Conservation (phyloP, 805 yeast species). For the Cyberlindnera xishuangbannaensis region DNA sequence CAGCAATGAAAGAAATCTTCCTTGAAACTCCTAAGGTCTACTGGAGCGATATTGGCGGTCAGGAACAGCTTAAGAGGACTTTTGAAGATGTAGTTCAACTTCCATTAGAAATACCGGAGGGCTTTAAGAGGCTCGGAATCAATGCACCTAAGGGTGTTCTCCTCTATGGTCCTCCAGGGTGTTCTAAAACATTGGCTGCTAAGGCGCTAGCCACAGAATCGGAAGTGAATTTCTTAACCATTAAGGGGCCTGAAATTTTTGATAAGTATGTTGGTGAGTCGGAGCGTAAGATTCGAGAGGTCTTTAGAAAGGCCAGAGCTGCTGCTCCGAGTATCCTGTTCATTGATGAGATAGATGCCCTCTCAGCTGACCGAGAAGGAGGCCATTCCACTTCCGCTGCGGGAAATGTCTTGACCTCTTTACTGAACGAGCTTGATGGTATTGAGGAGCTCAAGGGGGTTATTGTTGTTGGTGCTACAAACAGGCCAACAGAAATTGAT, state of each 20-base stretch:
- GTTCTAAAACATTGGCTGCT: slow-evolving; percentile 92
- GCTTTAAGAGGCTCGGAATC: slow-evolving; percentile 74
- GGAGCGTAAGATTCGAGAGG: slow-evolving; percentile 88
- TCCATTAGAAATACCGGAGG: slow-evolving; percentile 76
- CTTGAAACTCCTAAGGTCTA: slow-evolving; percentile 90
- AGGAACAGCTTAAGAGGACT: slow-evolving; percentile 71
- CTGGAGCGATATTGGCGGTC: slow-evolving; percentile 97
- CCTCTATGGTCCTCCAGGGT: slow-evolving; percentile 97
- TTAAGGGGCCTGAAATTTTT: slow-evolving; percentile 94
- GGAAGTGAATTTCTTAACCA: slow-evolving; percentile 88
- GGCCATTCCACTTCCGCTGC: slow-evolving; percentile 69
- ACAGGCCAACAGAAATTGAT: slow-evolving; percentile 90
- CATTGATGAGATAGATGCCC: slow-evolving; percentile 95
- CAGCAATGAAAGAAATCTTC: slow-evolving; percentile 95
- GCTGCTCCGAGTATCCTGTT: slow-evolving; percentile 93
- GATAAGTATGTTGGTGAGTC: slow-evolving; percentile 96
- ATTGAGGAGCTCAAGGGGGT: slow-evolving; percentile 93
- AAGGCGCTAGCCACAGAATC: slow-evolving; percentile 95
- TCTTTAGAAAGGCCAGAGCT: slow-evolving; percentile 88
- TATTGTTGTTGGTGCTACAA: slow-evolving; percentile 92
- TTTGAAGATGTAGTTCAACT: slow-evolving; percentile 86
- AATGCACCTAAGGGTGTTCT: slow-evolving; percentile 90
- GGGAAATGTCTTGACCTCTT: slow-evolving; percentile 81
- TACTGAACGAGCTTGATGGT: slow-evolving; percentile 94
- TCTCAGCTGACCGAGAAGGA: slow-evolving; percentile 63